Evolutionary conservation across 1,139 yeast genomes (phyloP), one percentile per base, ranked within the genome.

Genomic region (Candida tunisiensis): DNA sequence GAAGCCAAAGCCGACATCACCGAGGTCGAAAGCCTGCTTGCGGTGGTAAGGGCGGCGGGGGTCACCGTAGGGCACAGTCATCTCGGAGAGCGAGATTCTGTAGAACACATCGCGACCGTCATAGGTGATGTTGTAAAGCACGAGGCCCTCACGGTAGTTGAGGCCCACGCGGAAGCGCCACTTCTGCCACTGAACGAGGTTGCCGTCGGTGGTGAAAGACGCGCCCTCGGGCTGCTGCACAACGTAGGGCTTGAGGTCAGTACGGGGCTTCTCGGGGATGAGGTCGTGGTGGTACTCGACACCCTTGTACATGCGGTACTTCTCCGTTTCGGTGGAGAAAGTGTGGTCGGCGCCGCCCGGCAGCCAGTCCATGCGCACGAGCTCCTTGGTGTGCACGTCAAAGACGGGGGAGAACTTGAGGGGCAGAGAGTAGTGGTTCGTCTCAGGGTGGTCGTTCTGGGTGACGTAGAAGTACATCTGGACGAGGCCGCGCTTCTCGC

Each of bases 21-120:
- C 93, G 46, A 80, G 65, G 53, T 80, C 93, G 44, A 80, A 80
- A 17, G 93, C 93, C 62, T 78, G 91, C 59, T 80, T 80, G 62
- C 93, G 70, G 58, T 79, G 92, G 57, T 69, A 72, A 36, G 93
- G 93, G 34, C 82, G 78, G 53, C 92, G 68, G 41, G 92, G 91
- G 49, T 78, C 92, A 46, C 85, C 91, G 47, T 80, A 80, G 18
- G 93, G 93, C 36, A 80, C 93, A 21, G 92, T 77, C 93, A 80
- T 80, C 56, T 80, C 93, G 26, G 80, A 70, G 39, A 79, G 60
- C 1, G 91, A 66, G 31, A 79, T 55, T 55, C 93, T 68, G 63
- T 80, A 78, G 51, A 79, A 72, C 25, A 72, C 58, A 33, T 75
- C 75, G 55, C 93, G 72, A 32, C 91, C 92, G 51, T 79, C 79